Base-by-base conservation (phyloP, 23 red algal species). In the Gracilaria vermiculophylla region DNA sequence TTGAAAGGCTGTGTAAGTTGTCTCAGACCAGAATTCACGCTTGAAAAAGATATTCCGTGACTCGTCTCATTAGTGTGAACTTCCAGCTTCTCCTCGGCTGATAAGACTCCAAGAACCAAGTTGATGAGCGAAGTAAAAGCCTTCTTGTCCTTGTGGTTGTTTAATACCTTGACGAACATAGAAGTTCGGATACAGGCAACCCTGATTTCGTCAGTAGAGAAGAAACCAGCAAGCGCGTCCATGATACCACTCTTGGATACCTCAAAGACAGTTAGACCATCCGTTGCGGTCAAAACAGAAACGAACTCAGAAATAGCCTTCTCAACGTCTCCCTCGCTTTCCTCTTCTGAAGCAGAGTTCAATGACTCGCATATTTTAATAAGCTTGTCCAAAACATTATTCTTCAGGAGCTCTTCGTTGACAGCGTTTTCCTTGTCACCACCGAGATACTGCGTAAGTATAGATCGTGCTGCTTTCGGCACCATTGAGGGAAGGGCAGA, bases 1-100 rank as follows among this genome's bases (percentile, higher is more conserved):
- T 92, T 91, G 69, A 97, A 90, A 52, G 94, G 94, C 56, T 97
- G 94, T 7, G 88, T 47, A 35, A 97, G 85, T 47, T 94, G 92
- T 34, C 92, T 50, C n/a, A 97, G 73, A 14, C 94, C 80, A 53
- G 74, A 78, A 71, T 84, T 91, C 0, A 92, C 70, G 4, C 82
- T 41, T 23, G 52, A 61, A 51, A 51, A 82, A 55, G 69, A 74
- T 52, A 52, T 61, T 41, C 55, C 61, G 14, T 66, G 71, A 23
- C 31, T 45, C 9, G 51, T 61, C 24, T 83, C 70, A 62, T 82
- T 79, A 13, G 66, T 55, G 20, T 77, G 57, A 51, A 87, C 40
- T 42, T 82, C 39, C 20, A 97, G 69, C 14, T 85, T 86, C 23
- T 97, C 94, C 40, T 92, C 74, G 8, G 72, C 54, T 43, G 88